Evolutionary conservation across 2,329 filamentous ascomycete species (phyloP).

Genomic region (Zymoseptoria ardabiliae): DNA sequence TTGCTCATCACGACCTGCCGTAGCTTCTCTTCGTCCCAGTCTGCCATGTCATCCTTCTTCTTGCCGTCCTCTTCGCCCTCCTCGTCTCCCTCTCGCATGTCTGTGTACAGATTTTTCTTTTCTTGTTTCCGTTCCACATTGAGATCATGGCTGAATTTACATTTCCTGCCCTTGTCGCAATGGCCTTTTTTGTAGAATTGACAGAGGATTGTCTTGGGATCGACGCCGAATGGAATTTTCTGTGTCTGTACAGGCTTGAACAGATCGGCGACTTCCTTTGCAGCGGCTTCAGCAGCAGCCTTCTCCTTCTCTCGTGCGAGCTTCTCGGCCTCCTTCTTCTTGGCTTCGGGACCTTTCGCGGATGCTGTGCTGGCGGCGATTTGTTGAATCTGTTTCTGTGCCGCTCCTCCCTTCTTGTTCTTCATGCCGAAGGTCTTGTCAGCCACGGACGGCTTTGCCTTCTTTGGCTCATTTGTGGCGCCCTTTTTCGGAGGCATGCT

Average conservation of each 20-base stretch:
- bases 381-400: conserved; percentile 84
- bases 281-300: conserved; percentile 77
- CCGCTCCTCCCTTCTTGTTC: conserved; percentile 91
- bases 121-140: conserved; percentile 83
- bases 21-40: conserved; percentile 97
- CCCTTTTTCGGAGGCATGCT: conserved; percentile 71
- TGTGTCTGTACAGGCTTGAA: conserved; percentile 93
- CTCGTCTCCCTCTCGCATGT: conserved; percentile 65
- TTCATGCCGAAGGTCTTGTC: conserved; percentile 99
- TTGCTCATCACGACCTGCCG: conserved; percentile 86
- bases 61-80: conserved; percentile 64
- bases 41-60: conserved; percentile 85
- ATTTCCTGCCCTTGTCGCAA: conserved; percentile 94
- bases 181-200: conserved; percentile 96
- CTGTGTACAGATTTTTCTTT: conserved; percentile 87
- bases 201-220: conserved; percentile 94
- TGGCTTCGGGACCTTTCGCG: conserved; percentile 78
- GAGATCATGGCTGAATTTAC: conserved; percentile 94
- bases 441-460: conserved; percentile 59
- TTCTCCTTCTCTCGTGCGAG: conserved; percentile 74
- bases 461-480: conserved; percentile 41
- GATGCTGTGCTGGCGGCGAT: conserved; percentile 66
- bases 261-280: conserved; percentile 69
- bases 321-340: conserved; percentile 64
- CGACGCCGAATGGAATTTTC: conserved; percentile 94